Evolutionary conservation across 1,284 basidiomycete genomes (phyloP).

Genomic region (Ceratobasidium sp.): DNA sequence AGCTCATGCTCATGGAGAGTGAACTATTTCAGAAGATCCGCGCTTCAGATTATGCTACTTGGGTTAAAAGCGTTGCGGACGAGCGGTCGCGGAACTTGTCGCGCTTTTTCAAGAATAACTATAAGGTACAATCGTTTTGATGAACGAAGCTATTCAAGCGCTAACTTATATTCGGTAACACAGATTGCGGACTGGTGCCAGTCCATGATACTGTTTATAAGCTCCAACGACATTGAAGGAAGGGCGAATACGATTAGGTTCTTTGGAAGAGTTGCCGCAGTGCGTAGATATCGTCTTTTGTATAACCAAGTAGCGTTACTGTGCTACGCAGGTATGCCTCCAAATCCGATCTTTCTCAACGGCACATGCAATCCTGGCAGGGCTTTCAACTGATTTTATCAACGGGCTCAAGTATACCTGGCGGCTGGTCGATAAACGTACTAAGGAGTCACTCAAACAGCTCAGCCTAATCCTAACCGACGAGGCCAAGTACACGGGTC

Average conservation of each 20-base stretch:
- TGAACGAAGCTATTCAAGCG: not conserved
- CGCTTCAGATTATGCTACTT: slow-evolving; percentile 30
- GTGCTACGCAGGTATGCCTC: slow-evolving; percentile 26
- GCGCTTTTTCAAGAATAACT: slow-evolving; percentile 34
- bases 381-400: slow-evolving; percentile 25
- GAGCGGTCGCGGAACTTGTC: slow-evolving; percentile 29
- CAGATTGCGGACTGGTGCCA: slow-evolving; percentile 44
- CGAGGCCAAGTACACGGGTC: slow-evolving; percentile 26
- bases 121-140: slow-evolving; percentile 10
- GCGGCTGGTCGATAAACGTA: slow-evolving; percentile 38
- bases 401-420: slow-evolving; percentile 35
- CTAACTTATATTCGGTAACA: not conserved
- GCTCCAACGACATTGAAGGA: slow-evolving; percentile 32
- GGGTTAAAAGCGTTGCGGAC: slow-evolving; percentile 37
- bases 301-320: not conserved
- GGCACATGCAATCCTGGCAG: slow-evolving; percentile 42
- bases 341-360: slow-evolving; percentile 34
- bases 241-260: slow-evolving; percentile 32
- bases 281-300: not conserved
- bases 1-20: slow-evolving; percentile 38
- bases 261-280: slow-evolving; percentile 29
- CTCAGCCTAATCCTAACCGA: slow-evolving; percentile 31
- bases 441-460: slow-evolving; percentile 34
- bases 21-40: slow-evolving; percentile 38
- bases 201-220: slow-evolving; percentile 34